Conservation (phyloP, 202 grass and related monocot species). For the Panicum virgatum region DNA sequence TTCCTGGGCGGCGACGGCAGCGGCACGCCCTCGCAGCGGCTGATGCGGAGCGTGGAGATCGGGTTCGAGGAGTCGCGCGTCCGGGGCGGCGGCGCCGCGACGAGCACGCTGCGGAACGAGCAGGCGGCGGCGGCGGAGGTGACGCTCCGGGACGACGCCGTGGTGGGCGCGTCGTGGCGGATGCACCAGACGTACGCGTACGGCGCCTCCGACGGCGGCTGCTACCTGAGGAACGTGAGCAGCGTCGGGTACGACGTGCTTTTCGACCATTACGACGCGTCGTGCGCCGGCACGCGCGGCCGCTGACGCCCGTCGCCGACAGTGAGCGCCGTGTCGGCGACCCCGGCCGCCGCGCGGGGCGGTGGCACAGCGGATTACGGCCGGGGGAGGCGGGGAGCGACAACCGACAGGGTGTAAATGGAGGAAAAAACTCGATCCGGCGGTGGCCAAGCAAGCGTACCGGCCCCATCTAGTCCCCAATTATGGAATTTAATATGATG, state of each 20-base stretch:
- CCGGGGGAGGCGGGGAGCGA: too few species aligned
- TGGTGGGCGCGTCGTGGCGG: constrained; percentile 50
- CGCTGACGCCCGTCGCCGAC: constrained; percentile 49
- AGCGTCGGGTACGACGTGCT: constrained; percentile 71
- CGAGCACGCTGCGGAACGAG: constrained; percentile 56
- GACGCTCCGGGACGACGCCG: constrained; percentile 60
- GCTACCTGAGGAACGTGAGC: constrained; percentile 80
- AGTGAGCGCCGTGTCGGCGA: not conserved
- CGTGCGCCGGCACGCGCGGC: constrained; percentile 45
- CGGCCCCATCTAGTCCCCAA: not conserved
- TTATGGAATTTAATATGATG: constrained; percentile 1
- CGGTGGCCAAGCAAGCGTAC: constrained; percentile 15
- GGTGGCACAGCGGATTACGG: constrained; percentile 22
- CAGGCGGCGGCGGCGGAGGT: constrained; percentile 65
- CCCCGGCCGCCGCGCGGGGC: constrained; percentile 7
- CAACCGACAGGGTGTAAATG: constrained; percentile 32
- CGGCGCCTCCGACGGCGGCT: constrained; percentile 65
- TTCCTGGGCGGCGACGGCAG: constrained; percentile 50
- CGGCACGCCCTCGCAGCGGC: constrained; percentile 50
- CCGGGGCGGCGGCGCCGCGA: not conserved
- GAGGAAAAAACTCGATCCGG: not conserved
- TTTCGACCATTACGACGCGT: constrained; percentile 60
- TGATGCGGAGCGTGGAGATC: constrained; percentile 53
- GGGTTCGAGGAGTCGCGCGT: constrained; percentile 54
- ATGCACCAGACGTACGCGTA: constrained; percentile 76